Evolutionary conservation across 257 asterid species (phyloP).

Genomic region (Datura wrightii): DNA sequence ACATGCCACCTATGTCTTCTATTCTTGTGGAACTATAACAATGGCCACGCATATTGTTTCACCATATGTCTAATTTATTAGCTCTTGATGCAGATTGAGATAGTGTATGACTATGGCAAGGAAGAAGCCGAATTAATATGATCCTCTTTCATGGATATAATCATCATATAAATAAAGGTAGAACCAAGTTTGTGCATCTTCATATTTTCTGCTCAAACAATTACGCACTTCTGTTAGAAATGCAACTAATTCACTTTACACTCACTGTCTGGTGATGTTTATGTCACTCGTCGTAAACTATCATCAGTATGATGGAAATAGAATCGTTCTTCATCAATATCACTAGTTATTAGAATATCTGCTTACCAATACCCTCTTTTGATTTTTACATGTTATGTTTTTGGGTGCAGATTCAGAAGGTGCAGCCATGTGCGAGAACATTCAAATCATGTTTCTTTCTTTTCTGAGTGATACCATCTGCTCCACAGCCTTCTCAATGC

Average conservation of each 20-base stretch:
- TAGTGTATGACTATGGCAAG: constrained; percentile 72
- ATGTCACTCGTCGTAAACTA: background rate
- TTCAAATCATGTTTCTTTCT: background rate
- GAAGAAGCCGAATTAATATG: constrained; percentile 58
- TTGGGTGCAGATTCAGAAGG: background rate
- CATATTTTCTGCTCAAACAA: background rate
- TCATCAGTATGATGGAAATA: background rate
- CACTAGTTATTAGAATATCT: background rate
- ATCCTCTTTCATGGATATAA: constrained; percentile 29
- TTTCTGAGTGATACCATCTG: background rate
- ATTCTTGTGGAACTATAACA: background rate
- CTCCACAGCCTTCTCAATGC: background rate
- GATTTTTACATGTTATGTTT: background rate
- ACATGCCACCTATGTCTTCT: background rate
- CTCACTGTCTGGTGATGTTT: background rate
- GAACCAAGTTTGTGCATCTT: constrained; percentile 10
- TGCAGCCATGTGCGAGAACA: background rate
- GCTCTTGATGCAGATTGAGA: constrained; percentile 71
- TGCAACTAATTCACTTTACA: background rate
- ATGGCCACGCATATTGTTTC: background rate
- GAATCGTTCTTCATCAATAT: background rate
- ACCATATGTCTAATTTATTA: constrained; percentile 9
- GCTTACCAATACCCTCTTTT: background rate
- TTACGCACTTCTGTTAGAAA: background rate
- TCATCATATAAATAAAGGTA: constrained; percentile 46